Base-by-base conservation (phyloP, 78 protist species). In the Chrysochromulina tobinii region DNA sequence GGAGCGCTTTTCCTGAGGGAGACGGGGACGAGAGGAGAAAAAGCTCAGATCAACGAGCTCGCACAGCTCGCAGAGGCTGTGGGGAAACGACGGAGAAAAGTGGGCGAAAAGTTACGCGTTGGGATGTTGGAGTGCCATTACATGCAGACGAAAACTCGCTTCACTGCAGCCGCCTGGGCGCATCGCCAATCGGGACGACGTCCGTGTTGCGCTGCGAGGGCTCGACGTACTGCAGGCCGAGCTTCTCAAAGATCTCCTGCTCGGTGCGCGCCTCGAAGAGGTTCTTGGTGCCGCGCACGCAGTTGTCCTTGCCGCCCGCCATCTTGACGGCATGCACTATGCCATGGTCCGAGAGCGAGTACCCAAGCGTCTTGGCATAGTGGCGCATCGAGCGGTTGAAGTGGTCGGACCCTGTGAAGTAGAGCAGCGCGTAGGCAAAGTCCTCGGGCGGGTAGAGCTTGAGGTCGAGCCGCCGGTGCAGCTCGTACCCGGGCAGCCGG, bases 311-410 rank as follows among this genome's bases (percentile, higher is more conserved):
- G 54, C 50, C 21, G 21, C 48, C 79, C 11, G 21, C 14, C 23
- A 2, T 54, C n/a, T 54, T 7, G 15, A 83, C 38, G 20, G 38
- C 38, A 38, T 38, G 38, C 38, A 38, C 38, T 38, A 38, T 38
- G 38, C 69, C 77, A 57, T 57, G 50, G 89, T 61, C 69, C 21
- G 77, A 61, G 25, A 85, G 89, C 38, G 68, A 17, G 50, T 17
- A 85, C 25, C 69, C 75, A 1, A 27, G 21, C 75, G 5, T 6
- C 59, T 87, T 87, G 48, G 90, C 90, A 9, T 2, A 69, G 38
- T 77, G 68, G 21, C 96, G 81, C 96, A 94, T 94, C n/a, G 92
- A 54, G 6, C 96, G 92, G 90, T 94, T 94, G 89, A 94, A 93
- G 77, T 94, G 72, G 77, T 89, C 89, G 51, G 94, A 90, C 23